Evolutionary conservation across 2,329 filamentous ascomycete genomes (phyloP).

Genomic region (Fusarium metavorans): DNA sequence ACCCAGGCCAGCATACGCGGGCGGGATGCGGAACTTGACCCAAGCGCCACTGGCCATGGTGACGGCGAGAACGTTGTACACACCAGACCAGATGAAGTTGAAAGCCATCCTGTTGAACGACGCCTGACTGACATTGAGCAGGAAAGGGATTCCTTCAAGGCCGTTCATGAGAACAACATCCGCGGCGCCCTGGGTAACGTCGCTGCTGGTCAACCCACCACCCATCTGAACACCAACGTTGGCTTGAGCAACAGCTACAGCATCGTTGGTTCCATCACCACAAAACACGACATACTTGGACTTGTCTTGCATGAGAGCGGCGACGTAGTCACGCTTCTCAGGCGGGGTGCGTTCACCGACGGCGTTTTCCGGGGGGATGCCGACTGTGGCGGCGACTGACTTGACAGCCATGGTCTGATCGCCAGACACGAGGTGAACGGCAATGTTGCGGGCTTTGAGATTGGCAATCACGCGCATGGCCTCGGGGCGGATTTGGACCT

Average conservation of each 20-base stretch:
- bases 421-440: conserved; percentile 64
- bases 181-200: conserved; percentile 54
- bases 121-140: conserved; percentile 61
- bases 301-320: not conserved
- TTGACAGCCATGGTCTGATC: conserved; percentile 63
- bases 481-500: conserved; percentile 47
- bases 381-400: conserved; percentile 53
- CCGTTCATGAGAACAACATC: conserved; percentile 56
- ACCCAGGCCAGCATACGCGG: not conserved
- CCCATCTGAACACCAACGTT: conserved; percentile 70
- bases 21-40: conserved; percentile 57
- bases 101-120: conserved; percentile 57
- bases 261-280: conserved; percentile 75
- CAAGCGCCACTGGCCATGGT: conserved; percentile 70
- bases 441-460: conserved; percentile 60
- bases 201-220: conserved; percentile 56
- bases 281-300: conserved; percentile 63
- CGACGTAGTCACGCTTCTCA: conserved; percentile 58
- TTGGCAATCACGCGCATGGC: conserved; percentile 56
- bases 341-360: conserved; percentile 61
- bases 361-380: conserved; percentile 52
- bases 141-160: conserved; percentile 54
- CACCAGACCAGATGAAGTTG: conserved; percentile 67
- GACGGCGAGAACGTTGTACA: conserved; percentile 71
- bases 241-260: conserved; percentile 70